A percentile compares a stretch with the other conserved stretches of the same genome.
phyloP scores from a whole-genome alignment of 169 alveolate genomes.

The Plasmodium fragile region DNA sequence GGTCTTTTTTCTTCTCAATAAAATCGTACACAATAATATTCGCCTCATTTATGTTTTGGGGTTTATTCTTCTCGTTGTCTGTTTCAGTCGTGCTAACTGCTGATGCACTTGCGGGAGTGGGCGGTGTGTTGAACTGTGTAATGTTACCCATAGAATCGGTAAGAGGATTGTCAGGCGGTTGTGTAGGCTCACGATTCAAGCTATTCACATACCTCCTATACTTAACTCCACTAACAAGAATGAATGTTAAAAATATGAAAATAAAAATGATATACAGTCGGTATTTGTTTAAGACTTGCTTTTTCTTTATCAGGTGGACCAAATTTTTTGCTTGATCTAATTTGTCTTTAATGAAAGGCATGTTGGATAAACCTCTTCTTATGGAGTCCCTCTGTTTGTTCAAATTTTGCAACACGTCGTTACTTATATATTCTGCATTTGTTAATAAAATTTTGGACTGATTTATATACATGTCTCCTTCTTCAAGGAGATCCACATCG shows the following conservation, averaged over 20 bases:
- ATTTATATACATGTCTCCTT: conserved; percentile 65
- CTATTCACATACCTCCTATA: conserved; percentile 29
- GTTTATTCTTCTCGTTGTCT: neutral
- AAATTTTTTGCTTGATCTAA: conserved; percentile 50
- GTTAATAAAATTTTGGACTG: conserved; percentile 55
- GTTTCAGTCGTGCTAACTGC: neutral
- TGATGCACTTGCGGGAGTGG: neutral
- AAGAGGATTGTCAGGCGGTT: neutral
- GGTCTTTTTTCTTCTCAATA: conserved; percentile 7
- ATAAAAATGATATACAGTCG: conserved; percentile 45
- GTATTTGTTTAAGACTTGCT: conserved; percentile 53
- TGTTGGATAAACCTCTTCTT: conserved; percentile 28
- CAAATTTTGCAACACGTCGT: conserved; percentile 44
- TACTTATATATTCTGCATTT: conserved; percentile 56
- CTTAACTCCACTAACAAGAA: conserved; percentile 18
- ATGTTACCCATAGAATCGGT: neutral
- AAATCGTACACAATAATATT: conserved; percentile 31
- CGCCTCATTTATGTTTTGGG: neutral
- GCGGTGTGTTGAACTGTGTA: neutral
- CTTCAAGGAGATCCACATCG: conserved; percentile 55
- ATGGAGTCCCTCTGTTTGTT: conserved; percentile 51
- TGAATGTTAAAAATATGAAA: conserved; percentile 46
- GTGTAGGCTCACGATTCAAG: neutral
- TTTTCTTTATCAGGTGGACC: conserved; percentile 29
- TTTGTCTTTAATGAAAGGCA: conserved; percentile 33